Conservation (phyloP, 2,329 filamentous ascomycete species). For the Pyrenophora tritici-repentis region DNA sequence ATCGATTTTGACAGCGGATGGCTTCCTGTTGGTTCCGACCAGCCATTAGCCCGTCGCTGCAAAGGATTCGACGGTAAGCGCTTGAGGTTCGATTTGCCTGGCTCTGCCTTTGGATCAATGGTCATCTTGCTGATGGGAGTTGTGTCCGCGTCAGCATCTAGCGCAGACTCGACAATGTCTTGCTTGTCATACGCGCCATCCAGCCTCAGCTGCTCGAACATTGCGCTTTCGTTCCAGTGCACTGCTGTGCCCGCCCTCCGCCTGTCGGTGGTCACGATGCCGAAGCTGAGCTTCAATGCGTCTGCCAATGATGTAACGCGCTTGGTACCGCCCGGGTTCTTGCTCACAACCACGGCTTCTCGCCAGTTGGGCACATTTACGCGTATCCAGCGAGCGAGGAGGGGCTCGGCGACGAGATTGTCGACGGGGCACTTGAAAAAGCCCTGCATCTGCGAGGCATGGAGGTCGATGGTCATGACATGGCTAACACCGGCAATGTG, state of each 20-base stretch:
- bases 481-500: conserved; percentile 94
- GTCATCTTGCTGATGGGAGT: conserved; percentile 33
- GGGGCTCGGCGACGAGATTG: conserved; percentile 92
- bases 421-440: conserved; percentile 98
- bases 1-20: conserved; percentile 43
- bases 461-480: conserved; percentile 95
- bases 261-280: conserved; percentile 86
- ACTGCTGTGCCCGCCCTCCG: conserved; percentile 52
- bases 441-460: conserved; percentile 94
- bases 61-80: conserved; percentile 36
- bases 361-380: conserved; percentile 86
- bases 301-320: conserved; percentile 94
- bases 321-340: conserved; percentile 97
- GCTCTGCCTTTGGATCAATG: conserved; percentile 32
- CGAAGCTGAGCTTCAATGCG: conserved; percentile 95
- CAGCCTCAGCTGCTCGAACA: conserved; percentile 59
- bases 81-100: conserved; percentile 34
- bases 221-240: conserved; percentile 76
- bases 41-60: conserved; percentile 37
- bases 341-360: conserved; percentile 94
- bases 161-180: conserved; percentile 34
- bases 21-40: conserved; percentile 32
- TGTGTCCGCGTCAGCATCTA: conserved; percentile 45
- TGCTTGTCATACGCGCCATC: conserved; percentile 51
- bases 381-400: conserved; percentile 94